phyloP scores from a whole-genome alignment of 2,329 filamentous ascomycete species.

The Alternaria dauci region DNA sequence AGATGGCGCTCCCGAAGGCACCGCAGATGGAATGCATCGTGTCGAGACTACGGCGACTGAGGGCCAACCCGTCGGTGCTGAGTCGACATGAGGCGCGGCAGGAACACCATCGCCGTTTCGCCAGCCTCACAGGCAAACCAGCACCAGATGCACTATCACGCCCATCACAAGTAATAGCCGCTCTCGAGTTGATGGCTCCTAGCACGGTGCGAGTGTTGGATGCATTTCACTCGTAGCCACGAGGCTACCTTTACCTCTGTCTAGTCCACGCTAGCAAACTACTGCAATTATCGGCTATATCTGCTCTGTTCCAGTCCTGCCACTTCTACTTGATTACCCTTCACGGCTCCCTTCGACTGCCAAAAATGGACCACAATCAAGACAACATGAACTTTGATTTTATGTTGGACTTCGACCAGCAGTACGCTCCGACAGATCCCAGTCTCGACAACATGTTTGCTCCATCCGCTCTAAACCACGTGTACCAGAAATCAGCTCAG shows the following conservation, averaged over 20 bases:
- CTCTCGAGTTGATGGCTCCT: neutral
- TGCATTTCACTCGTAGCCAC: neutral
- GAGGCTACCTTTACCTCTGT: slow-evolving; percentile 1
- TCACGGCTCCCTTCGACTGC: neutral
- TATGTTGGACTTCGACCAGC: neutral
- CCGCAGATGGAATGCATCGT: slow-evolving; percentile 10
- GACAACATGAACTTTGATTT: neutral
- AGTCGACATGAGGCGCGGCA: slow-evolving; percentile 3
- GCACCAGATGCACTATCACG: neutral
- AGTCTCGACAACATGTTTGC: neutral
- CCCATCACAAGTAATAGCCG: neutral
- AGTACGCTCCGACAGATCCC: neutral
- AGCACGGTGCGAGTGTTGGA: neutral
- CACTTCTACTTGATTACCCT: neutral
- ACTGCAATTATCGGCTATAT: slow-evolving; percentile 1
- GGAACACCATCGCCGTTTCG: neutral
- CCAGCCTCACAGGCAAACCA: neutral
- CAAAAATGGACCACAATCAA: neutral
- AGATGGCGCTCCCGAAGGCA: slow-evolving; percentile 1
- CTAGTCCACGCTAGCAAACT: neutral
- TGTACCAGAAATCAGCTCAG: neutral
- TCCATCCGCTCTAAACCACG: neutral
- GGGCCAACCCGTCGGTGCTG: neutral
- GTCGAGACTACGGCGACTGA: neutral
- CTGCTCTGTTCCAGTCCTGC: neutral